Base-by-base conservation (phyloP, 441 rosid species). In the Theobroma grandiflorum region DNA sequence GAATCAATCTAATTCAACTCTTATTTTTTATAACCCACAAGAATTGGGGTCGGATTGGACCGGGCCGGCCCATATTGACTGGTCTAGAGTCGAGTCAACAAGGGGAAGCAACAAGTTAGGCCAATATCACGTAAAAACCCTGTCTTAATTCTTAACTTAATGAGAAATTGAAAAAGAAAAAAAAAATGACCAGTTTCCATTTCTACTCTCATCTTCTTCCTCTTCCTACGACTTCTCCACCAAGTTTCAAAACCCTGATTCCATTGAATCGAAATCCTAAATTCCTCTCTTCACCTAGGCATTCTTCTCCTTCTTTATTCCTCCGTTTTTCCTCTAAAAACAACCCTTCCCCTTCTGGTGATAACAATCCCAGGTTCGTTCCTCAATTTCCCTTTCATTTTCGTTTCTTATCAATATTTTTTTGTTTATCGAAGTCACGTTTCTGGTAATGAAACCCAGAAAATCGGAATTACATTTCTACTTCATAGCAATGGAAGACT, bases 341-440 rank as follows among this genome's bases (percentile, higher is more conserved):
- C 86, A 80, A 79, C 81, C 74, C 85, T 67, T 75, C 89, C 58
- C 83, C 91, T 72, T 47, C 93, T 70, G 87, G 77, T 26, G 93
- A 89, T 71, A 78, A 82, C 80, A 57, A 61, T 68, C 79, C 90
- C 53, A 92, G 93, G 98, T 89, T 80, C 66, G 31, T 68, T 42
- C 15, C 55, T 33, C 16, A 31, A 74, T 40, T 43, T 4, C 14
- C 40, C 47, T 52, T 47, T 66, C 33, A 47, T 37, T 69, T 59
- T 40, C 2, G 31, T 22, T 59, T n/a, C 38, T 38, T 65, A 35
- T 33, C 50, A 6, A 10, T 31, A 62, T 22, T 35, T 14, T 55
- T 42, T 72, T 14, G 64, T 59, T 52, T 45, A 15, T 69, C 72
- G 11, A 8, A 26, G 2, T 33, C 52, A 14, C 14, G 3, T 58